Conservation (phyloP, 129 eudicot species). For the Flaveria trinervia region DNA sequence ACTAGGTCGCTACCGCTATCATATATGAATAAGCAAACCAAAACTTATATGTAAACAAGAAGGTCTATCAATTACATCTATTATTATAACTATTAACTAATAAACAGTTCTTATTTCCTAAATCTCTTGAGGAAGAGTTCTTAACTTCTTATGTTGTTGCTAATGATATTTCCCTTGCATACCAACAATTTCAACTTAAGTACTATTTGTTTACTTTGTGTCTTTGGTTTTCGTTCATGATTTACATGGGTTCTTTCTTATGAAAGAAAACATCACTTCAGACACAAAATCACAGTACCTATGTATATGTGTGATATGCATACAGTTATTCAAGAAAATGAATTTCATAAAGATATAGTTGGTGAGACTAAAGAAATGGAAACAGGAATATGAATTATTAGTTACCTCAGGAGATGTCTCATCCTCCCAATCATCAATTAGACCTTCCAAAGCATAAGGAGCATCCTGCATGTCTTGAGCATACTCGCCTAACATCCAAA, state of each 20-base stretch:
- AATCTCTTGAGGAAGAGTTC: not conserved
- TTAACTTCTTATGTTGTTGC: no score
- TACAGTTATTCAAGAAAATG: not conserved
- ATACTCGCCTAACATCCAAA: constrained; percentile 99
- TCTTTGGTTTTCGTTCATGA: not conserved
- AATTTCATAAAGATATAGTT: not conserved
- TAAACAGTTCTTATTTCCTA: not conserved
- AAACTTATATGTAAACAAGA: constrained; percentile 1
- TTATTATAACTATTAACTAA: not conserved
- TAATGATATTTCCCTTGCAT: not conserved
- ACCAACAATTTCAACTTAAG: not conserved
- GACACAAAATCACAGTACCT: not conserved
- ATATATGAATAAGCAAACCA: not conserved
- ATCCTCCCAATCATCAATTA: constrained; percentile 89
- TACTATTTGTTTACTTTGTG: not conserved
- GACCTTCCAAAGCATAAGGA: constrained; percentile 85
- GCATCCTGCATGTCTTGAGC: constrained; percentile 98
- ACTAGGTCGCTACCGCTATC: no score
- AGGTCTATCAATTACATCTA: not conserved
- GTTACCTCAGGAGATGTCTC: constrained; percentile 90
- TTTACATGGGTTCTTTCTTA: not conserved
- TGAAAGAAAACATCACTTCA: not conserved
- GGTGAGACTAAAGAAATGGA: not conserved
- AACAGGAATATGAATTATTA: not conserved
- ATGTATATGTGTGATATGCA: not conserved